Conservation (phyloP, 495 filamentous ascomycete species). For the Neurospora sp. region DNA sequence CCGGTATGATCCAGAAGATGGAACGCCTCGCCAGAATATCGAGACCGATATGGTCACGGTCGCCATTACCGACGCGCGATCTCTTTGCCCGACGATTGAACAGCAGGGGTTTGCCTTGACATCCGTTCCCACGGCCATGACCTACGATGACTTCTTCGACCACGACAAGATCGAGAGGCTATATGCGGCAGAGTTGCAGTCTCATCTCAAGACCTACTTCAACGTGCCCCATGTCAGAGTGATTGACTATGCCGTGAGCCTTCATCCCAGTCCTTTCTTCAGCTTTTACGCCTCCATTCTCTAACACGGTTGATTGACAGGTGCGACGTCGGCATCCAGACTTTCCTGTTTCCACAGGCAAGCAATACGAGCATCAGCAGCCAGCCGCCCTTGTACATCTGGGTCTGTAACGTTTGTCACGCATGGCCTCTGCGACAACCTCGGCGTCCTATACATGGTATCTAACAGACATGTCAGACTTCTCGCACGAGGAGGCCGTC, state of each 20-base stretch:
- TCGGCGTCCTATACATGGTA: not conserved
- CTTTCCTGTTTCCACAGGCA: not conserved
- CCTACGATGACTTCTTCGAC: not conserved
- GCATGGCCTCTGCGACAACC: not conserved
- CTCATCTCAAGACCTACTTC: not conserved
- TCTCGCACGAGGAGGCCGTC: not conserved
- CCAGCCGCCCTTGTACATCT: not conserved
- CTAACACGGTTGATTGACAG: not conserved
- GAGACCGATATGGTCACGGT: not conserved
- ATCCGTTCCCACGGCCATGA: not conserved
- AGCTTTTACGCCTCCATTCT: not conserved
- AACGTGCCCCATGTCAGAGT: not conserved
- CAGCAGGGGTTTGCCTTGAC: not conserved
- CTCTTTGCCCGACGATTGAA: not conserved
- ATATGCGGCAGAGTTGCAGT: not conserved
- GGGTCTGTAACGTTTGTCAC: not conserved
- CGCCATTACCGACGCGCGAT: not conserved
- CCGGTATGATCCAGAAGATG: not conserved
- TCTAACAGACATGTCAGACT: not conserved
- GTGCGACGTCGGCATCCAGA: not conserved
- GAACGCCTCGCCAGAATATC: not conserved
- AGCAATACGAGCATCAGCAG: not conserved
- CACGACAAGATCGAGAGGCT: not conserved
- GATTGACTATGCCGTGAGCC: not conserved
- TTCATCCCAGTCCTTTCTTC: not conserved